A percentile compares a stretch with the other conserved stretches of the same genome.
Conservation (phyloP, 1,284 basidiomycete genomes). For the Golubevia pallescens region DNA sequence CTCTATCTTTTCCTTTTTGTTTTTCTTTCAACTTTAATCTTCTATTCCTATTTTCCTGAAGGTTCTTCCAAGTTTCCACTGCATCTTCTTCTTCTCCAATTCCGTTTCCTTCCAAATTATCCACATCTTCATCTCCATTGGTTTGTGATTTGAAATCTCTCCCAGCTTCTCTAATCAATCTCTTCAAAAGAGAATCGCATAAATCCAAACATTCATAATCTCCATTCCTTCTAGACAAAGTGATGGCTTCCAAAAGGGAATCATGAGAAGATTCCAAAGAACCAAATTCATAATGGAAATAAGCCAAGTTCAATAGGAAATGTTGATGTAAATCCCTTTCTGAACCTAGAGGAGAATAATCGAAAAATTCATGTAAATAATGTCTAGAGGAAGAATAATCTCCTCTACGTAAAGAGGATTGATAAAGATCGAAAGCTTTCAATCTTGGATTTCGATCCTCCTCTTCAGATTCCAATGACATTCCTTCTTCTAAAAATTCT, state of each 20-base stretch:
- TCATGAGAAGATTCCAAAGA: not conserved
- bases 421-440: not conserved
- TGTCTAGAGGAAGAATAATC: not conserved
- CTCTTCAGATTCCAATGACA: no score
- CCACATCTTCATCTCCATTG: not conserved
- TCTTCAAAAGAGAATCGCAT: not conserved
- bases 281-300: no score
- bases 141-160: not conserved
- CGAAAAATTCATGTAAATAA: no score
- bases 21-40: not conserved
- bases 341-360: no score
- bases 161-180: not conserved
- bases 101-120: not conserved
- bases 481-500: no score
- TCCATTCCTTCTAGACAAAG: not conserved
- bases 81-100: not conserved
- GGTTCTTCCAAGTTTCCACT: not conserved
- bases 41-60: not conserved
- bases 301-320: no score
- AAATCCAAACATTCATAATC: not conserved
- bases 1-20: not conserved
- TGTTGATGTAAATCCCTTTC: no score
- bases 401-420: not conserved
- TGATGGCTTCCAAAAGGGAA: not conserved
- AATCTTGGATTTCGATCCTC: not conserved